Evolutionary conservation across 2,329 filamentous ascomycete species (phyloP).

Genomic region (Capronia epimyces): DNA sequence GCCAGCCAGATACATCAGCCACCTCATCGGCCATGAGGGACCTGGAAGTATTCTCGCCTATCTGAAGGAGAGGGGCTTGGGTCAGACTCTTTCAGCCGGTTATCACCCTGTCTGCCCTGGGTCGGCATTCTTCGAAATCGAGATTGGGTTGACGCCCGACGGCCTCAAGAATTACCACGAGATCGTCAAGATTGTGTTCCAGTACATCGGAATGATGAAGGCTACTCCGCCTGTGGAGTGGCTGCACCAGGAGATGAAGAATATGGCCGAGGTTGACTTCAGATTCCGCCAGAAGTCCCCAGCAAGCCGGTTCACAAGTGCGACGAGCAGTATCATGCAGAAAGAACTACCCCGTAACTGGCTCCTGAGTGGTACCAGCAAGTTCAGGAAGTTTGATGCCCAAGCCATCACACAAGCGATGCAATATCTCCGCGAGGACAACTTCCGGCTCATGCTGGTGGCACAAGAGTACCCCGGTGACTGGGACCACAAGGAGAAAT

Average conservation of each 20-base stretch:
- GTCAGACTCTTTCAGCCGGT: constrained; percentile 73
- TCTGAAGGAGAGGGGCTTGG: constrained; percentile 86
- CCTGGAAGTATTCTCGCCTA: constrained; percentile 88
- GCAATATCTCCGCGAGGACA: constrained; percentile 72
- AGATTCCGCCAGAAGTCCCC: constrained; percentile 90
- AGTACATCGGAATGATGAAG: constrained; percentile 82
- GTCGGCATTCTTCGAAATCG: constrained; percentile 72
- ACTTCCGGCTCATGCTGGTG: constrained; percentile 77
- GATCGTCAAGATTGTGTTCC: constrained; percentile 76
- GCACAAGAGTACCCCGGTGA: constrained; percentile 76
- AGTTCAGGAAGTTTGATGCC: constrained; percentile 74
- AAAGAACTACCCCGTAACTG: constrained; percentile 79
- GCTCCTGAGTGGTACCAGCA: constrained; percentile 73
- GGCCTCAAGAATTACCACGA: constrained; percentile 77
- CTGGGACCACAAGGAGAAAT: constrained; percentile 87
- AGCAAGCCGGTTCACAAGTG: constrained; percentile 82
- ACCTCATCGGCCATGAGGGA: constrained; percentile 86
- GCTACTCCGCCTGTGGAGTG: constrained; percentile 78
- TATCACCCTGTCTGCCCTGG: constrained; percentile 72
- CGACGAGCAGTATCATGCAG: constrained; percentile 82
- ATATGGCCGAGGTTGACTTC: constrained; percentile 88
- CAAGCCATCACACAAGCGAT: constrained; percentile 69
- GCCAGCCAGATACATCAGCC: constrained; percentile 78
- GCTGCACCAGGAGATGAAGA: constrained; percentile 90
- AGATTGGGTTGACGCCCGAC: constrained; percentile 75